Base-by-base conservation (phyloP, 192 early-diverging fungal species). In the Rhizophagus clarus region DNA sequence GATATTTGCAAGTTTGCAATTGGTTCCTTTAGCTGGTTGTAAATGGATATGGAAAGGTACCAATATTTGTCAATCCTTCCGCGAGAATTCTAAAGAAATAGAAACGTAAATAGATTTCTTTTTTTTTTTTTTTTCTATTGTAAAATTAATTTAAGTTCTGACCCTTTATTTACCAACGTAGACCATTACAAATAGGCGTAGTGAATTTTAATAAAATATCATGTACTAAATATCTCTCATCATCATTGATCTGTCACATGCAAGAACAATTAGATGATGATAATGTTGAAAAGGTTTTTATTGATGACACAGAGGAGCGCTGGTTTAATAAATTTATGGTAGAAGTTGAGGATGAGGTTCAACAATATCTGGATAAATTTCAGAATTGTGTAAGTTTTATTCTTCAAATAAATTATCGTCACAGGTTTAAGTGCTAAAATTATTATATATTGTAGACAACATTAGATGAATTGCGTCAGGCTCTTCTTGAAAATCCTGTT, bases 231-330 rank as follows among this genome's bases (percentile, higher is more conserved):
- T 17, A 6, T 42, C 69, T 71, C 20, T 22, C 37, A 71, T 45
- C 37, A 71, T 71, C 40, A 24, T 31, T 71, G 69, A 71, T 71
- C 12, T 7, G 34, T 4, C 3, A 42, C n/a, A 71, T 71, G 5
- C 37, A 71, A 45, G 24, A 45, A 37, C 69, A 71, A 71, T 8
- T 71, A 20, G 69, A 71, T 42, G 40, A 71, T 47, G 69, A 71
- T 4, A 34, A 71, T 71, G 2, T 45, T 45, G 9, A 34, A 12
- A 42, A 12, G 10, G 11, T 71, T 6, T 42, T 42, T 0, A 42
- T 71, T 45, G 69, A 71, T 1, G 69, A 47, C 40, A 22, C 5
- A 12, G 47, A 71, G 40, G 22, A 71, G n/a, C 10, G 14, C 40
- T 12, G 40, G 22, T n/a, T 71, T n/a, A 71, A 71, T 71, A 71